A percentile compares a stretch with the other conserved stretches of the same genome.
Evolutionary conservation across 2,329 filamentous ascomycete species (phyloP).

Genomic region (Hymenoscyphus salicellus): DNA sequence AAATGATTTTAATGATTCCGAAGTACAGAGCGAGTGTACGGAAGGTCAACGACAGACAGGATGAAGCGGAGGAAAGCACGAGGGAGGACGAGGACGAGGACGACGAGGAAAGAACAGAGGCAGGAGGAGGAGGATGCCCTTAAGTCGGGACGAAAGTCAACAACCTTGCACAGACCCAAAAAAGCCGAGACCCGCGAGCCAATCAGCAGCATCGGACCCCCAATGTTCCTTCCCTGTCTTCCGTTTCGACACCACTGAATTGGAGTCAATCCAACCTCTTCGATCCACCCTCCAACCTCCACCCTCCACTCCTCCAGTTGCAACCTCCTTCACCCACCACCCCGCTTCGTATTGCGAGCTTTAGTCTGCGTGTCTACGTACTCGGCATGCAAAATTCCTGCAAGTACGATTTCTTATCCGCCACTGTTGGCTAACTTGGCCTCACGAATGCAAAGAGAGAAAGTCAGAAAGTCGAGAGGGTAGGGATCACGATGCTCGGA

Average conservation of each 20-base stretch:
- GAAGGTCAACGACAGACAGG: slow-evolving; percentile 6
- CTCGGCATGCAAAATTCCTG: not conserved
- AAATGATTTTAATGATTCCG: slow-evolving; percentile 2
- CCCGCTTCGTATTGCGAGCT: not conserved
- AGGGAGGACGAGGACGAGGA: slow-evolving; percentile 2
- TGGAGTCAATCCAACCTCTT: not conserved
- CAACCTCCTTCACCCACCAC: not conserved
- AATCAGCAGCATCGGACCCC: not conserved
- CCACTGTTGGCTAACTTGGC: not conserved
- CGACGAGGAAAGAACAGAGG: not conserved
- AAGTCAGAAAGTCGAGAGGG: not conserved
- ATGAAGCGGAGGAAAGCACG: not conserved
- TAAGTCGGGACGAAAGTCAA: slow-evolving; percentile 6
- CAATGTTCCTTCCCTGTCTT: not conserved
- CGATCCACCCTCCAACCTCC: not conserved
- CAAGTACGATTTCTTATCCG: not conserved
- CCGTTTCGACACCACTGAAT: not conserved
- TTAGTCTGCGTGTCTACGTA: not conserved
- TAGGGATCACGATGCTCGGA: not conserved
- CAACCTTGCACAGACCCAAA: slow-evolving; percentile 3
- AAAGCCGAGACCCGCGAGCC: not conserved
- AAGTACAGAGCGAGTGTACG: slow-evolving; percentile 9
- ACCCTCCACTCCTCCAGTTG: not conserved
- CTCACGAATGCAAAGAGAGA: not conserved
- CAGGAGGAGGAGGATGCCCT: not conserved